Conservation (phyloP, 371 early-diverging fungal species). For the Zancudomyces culisetae region DNA sequence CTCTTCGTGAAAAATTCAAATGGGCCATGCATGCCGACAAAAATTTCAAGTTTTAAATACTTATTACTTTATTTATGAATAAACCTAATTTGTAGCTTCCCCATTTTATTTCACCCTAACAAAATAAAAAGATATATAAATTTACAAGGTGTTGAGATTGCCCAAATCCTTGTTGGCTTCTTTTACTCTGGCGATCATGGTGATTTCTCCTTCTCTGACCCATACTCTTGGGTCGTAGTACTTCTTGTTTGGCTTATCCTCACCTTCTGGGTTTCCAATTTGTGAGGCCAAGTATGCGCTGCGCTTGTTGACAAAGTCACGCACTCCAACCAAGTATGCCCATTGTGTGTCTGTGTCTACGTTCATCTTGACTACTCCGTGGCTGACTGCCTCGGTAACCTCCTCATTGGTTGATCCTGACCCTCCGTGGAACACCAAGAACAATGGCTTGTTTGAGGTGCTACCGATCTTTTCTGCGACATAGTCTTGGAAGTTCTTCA, state of each 20-base stretch:
- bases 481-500: conserved; percentile 67
- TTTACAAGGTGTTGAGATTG: conserved; percentile 49
- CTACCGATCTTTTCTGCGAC: conserved; percentile 42
- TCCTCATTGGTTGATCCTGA: conserved; percentile 68
- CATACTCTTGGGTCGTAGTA: conserved; percentile 82
- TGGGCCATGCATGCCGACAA: conserved; percentile 75
- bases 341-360: conserved; percentile 77
- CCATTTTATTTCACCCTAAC: too few relatives aligned
- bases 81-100: too few relatives aligned
- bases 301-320: conserved; percentile 44
- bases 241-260: conserved; percentile 86
- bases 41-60: conserved; percentile 33
- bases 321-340: conserved; percentile 60
- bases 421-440: conserved; percentile 88
- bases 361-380: conserved; percentile 89
- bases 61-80: neutral
- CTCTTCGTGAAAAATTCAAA: conserved; percentile 81
- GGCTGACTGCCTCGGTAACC: conserved; percentile 54
- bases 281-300: conserved; percentile 64
- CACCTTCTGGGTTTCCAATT: conserved; percentile 83
- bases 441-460: conserved; percentile 50
- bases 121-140: too few relatives aligned
- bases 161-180: conserved; percentile 58
- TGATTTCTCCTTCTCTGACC: conserved; percentile 69
- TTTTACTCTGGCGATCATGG: conserved; percentile 56